Conservation (phyloP, 306 rosid species). For the Ormosia emarginata region DNA sequence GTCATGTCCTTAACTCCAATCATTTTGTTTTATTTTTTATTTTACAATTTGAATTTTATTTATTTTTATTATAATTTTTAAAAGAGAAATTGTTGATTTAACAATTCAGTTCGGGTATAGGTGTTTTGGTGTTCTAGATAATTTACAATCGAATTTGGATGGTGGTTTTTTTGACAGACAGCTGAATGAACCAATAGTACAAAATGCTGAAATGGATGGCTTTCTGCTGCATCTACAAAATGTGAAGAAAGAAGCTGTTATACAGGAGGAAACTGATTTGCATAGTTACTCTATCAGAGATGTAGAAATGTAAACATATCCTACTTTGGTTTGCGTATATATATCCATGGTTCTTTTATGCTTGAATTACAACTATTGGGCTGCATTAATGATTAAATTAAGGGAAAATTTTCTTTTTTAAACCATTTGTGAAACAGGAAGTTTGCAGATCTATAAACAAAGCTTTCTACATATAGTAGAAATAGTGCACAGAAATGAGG, state of each 20-base stretch:
- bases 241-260: constrained; percentile 53
- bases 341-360: background rate
- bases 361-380: background rate
- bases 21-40: background rate
- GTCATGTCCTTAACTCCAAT: background rate
- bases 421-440: background rate
- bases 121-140: background rate
- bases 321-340: background rate
- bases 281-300: constrained; percentile 80
- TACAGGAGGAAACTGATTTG: constrained; percentile 62
- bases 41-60: background rate
- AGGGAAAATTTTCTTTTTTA: background rate
- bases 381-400: background rate
- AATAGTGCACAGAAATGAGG: background rate
- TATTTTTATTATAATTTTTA: background rate
- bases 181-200: constrained; percentile 49
- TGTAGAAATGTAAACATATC: constrained; percentile 68
- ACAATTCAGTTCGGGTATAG: background rate
- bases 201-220: constrained; percentile 78
- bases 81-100: background rate
- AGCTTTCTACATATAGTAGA: background rate
- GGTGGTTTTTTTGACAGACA: constrained; percentile 50
- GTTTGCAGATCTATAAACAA: background rate
- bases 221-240: constrained; percentile 67
- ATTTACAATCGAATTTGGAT: background rate